These are phyloP conservation scores for Aspergillus nomiae DNA, from an alignment of 2,329 filamentous ascomycete genomes.

Conservation along the genomic window DNA sequence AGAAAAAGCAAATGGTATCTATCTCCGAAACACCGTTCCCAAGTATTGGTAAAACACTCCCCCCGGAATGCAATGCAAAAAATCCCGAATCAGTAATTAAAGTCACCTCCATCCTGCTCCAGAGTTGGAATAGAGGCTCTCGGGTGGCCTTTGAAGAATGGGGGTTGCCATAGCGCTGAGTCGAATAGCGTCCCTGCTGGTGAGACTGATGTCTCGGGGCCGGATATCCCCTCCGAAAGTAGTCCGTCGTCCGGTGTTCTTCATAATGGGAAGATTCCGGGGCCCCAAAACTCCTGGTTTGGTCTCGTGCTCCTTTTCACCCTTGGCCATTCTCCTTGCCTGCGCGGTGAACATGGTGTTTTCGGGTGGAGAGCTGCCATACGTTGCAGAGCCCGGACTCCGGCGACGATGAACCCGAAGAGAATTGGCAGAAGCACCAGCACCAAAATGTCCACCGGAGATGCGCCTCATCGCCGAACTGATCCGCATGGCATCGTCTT, in stretches of 20 bases:
- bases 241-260: slow-evolving; percentile 48
- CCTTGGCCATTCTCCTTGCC: slow-evolving; percentile 67
- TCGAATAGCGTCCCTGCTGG: slow-evolving; percentile 41
- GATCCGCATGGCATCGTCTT: slow-evolving; percentile 56
- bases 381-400: slow-evolving; percentile 54
- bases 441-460: slow-evolving; percentile 46
- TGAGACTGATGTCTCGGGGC: slow-evolving; percentile 41
- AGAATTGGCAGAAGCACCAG: slow-evolving; percentile 40
- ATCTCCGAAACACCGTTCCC: slow-evolving; percentile 29
- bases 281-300: slow-evolving; percentile 64
- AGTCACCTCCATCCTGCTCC: slow-evolving; percentile 28
- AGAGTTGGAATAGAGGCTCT: slow-evolving; percentile 29
- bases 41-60: slow-evolving; percentile 16
- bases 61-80: slow-evolving; percentile 14
- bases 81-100: slow-evolving; percentile 12
- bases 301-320: slow-evolving; percentile 58
- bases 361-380: slow-evolving; percentile 58
- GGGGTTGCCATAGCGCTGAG: slow-evolving; percentile 41
- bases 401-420: slow-evolving; percentile 55
- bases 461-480: slow-evolving; percentile 60
- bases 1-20: slow-evolving; percentile 33
- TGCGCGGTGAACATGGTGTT: slow-evolving; percentile 66
- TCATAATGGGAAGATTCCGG: slow-evolving; percentile 60
- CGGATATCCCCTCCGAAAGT: slow-evolving; percentile 46
- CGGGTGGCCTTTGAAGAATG: slow-evolving; percentile 34